Evolutionary conservation across 495 filamentous ascomycete genomes (phyloP).

Genomic region (Penicillium dipodomyicola): DNA sequence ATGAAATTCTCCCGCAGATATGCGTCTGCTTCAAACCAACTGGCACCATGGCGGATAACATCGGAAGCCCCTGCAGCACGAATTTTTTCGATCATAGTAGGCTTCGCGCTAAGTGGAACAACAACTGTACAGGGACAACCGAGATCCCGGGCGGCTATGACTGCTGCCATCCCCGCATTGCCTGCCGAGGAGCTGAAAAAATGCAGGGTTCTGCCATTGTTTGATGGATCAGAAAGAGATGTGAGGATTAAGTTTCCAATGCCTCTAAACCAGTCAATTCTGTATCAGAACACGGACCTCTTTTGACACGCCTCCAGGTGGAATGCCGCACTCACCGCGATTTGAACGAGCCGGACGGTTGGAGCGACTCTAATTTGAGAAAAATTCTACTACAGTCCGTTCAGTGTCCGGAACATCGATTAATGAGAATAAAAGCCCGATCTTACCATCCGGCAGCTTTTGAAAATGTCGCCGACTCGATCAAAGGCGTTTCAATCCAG

Average conservation of each 20-base stretch:
- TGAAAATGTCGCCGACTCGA: conserved; percentile 65
- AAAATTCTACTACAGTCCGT: conserved; percentile 59
- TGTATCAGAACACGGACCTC: not conserved
- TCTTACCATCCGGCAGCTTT: conserved; percentile 66
- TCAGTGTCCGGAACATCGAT: not conserved
- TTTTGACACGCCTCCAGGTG: too few species aligned
- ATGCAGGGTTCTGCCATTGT: conserved; percentile 47
- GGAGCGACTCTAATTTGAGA: conserved; percentile 87
- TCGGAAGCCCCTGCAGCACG: conserved; percentile 58
- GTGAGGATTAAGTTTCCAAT: conserved; percentile 72
- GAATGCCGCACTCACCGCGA: conserved; percentile 54
- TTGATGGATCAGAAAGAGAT: conserved; percentile 39
- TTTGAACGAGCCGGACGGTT: conserved; percentile 92
- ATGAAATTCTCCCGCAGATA: conserved; percentile 62
- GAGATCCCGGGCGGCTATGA: conserved; percentile 65
- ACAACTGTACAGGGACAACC: conserved; percentile 68
- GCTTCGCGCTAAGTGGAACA: conserved; percentile 64
- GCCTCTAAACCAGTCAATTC: conserved; percentile 45
- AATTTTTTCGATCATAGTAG: conserved; percentile 71
- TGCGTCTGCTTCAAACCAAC: conserved; percentile 75
- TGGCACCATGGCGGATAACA: conserved; percentile 68
- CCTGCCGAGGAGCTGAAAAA: conserved; percentile 87
- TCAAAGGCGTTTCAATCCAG: conserved; percentile 70
- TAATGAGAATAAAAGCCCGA: not conserved
- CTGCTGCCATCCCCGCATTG: conserved; percentile 90